Evolutionary conservation across 495 filamentous ascomycete species (phyloP), one percentile per base, ranked within the genome.

Genomic region (Tetracladium marchalianum): DNA sequence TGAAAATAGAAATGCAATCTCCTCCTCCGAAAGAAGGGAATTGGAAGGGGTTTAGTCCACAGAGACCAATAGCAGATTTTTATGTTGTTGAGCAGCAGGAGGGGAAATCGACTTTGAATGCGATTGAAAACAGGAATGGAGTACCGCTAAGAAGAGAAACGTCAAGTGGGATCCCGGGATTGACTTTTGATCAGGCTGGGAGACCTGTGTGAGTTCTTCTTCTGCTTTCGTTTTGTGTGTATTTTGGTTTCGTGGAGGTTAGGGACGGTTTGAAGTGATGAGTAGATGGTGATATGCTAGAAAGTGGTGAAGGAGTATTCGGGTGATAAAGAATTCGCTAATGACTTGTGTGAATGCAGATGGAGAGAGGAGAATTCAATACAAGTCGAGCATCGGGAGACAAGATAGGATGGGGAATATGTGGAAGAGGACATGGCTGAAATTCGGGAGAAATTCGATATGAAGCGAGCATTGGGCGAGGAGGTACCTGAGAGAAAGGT

Each of bases 121-220:
- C 2, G 4, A 22, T 4, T 4, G 38, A 13, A 22, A 40, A 40
- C 17, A 34, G 24, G 31, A 44, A 49, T 45, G 42, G 50, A 10
- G 39, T 11, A 11, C 33, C 35, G 16, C 12, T 48, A 16, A 11
- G 16, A 19, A 47, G 50, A 17, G 50, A 52, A 41, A 52, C 50
- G 31, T 27, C 33, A 27, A 47, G 39, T 44, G 50, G 40, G 9
- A 38, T 53, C 9, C 46, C 41, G 15, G 51, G 51, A n/a, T 42
- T 53, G 41, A 49, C 51, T 35, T 49, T 17, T 49, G 51, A 53
- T 43, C 46, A 53, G 1, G 45, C 51, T 19, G 51, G 51, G 39
- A 41, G 51, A 8, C 51, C 51, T 17, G 51, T 53, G 51, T 53
- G 41, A 46, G 51, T 46, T 10, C 9, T 4, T n/a, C 5, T 12